A percentile compares a stretch with the other conserved stretches of the same genome.
Evolutionary conservation across 2,329 filamentous ascomycete genomes (phyloP).

Genomic region (Paraphoma chrysanthemicola): DNA sequence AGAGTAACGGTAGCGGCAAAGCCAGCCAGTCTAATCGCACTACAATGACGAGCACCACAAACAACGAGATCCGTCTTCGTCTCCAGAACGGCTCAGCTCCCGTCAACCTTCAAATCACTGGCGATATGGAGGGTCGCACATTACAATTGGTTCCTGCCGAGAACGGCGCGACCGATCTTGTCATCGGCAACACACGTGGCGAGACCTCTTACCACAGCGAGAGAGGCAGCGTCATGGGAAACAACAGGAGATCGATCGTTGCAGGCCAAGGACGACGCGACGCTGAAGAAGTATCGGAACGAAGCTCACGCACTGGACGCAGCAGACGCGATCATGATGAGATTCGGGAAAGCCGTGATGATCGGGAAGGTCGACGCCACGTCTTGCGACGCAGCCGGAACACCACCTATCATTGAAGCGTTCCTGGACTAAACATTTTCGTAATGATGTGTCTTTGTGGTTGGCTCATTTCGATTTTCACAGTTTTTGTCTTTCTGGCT

Average conservation of each 20-base stretch:
- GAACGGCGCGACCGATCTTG: conserved; percentile 45
- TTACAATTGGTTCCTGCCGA: conserved; percentile 42
- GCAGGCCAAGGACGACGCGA: conserved; percentile 31
- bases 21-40: conserved; percentile 37
- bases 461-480: background rate
- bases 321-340: conserved; percentile 30
- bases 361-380: conserved; percentile 25
- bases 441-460: background rate
- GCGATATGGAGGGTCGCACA: conserved; percentile 48
- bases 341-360: conserved; percentile 15
- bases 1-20: conserved; percentile 33
- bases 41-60: conserved; percentile 32
- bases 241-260: conserved; percentile 24
- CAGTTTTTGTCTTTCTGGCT: conserved; percentile 16
- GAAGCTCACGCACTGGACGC: conserved; percentile 35
- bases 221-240: conserved; percentile 29
- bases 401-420: conserved; percentile 25
- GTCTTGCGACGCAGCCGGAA: conserved; percentile 29
- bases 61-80: conserved; percentile 46
- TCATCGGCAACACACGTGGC: conserved; percentile 38
- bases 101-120: conserved; percentile 43
- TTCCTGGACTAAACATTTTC: background rate
- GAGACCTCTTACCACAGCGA: conserved; percentile 38
- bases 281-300: conserved; percentile 37
- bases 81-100: conserved; percentile 33